phyloP scores from a whole-genome alignment of 2,329 filamentous ascomycete species.

The Iodosphaeria phyllophila region DNA sequence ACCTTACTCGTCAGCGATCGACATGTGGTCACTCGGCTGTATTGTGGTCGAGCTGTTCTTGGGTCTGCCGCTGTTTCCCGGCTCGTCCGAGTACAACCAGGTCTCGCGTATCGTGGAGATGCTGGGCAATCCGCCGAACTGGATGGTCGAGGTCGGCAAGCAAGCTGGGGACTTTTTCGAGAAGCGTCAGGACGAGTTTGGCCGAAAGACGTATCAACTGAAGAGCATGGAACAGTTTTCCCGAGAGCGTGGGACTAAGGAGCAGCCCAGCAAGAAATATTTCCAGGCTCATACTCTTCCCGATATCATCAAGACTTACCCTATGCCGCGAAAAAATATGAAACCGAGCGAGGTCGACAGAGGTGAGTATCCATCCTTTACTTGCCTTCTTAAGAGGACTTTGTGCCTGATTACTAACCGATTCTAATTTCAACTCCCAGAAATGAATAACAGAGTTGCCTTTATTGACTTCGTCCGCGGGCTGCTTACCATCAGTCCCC shows the following conservation, averaged over 20 bases:
- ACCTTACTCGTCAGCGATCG: slow-evolving; percentile 94
- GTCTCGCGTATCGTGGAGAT: slow-evolving; percentile 95
- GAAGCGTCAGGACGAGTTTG: slow-evolving; percentile 79
- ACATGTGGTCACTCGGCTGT: slow-evolving; percentile 98
- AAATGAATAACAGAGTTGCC: slow-evolving; percentile 94
- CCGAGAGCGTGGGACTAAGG: slow-evolving; percentile 85
- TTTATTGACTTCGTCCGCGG: slow-evolving; percentile 98
- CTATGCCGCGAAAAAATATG: slow-evolving; percentile 99
- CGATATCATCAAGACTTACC: slow-evolving; percentile 94
- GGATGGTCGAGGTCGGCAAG: slow-evolving; percentile 99
- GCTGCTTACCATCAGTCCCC: slow-evolving; percentile 79
- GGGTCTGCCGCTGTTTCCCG: slow-evolving; percentile 83
- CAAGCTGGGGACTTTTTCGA: slow-evolving; percentile 96
- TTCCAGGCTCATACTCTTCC: slow-evolving; percentile 87
- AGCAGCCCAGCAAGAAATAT: slow-evolving; percentile 99
- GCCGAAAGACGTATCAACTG: slow-evolving; percentile 72
- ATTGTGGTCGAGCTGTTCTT: slow-evolving; percentile 97
- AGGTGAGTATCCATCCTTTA: slow-evolving; percentile 39
- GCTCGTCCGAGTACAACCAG: slow-evolving; percentile 97
- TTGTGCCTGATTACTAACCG: not conserved
- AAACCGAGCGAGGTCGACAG: slow-evolving; percentile 90
- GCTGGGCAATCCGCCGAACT: slow-evolving; percentile 87
- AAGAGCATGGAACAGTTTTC: slow-evolving; percentile 99
- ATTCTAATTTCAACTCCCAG: slow-evolving; percentile 26
- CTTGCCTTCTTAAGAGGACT: slow-evolving; percentile 4